phyloP scores from a whole-genome alignment of 441 rosid genomes.

The Biscutella laevigata region DNA sequence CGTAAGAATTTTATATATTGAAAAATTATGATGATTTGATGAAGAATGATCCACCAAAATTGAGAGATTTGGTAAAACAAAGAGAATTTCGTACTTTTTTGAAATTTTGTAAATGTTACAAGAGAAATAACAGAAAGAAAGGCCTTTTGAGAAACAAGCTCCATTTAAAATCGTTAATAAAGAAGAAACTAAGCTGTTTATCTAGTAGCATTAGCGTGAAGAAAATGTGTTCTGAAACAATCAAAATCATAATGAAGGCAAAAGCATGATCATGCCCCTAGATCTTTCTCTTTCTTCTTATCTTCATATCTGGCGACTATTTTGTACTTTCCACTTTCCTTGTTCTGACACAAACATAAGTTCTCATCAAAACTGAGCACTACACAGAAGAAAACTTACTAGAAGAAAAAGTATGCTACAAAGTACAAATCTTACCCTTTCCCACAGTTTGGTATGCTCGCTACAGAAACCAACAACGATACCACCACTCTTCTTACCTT shows the following conservation, averaged over 20 bases:
- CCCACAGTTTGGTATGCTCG: slow-evolving; percentile 65
- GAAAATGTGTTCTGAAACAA: neutral
- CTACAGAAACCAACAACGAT: slow-evolving; percentile 81
- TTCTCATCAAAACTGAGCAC: neutral
- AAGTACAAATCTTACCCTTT: slow-evolving; percentile 43
- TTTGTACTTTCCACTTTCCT: slow-evolving; percentile 80
- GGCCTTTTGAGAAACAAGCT: no score
- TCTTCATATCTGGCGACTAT: slow-evolving; percentile 61
- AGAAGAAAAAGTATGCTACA: neutral
- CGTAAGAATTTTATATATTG: no score
- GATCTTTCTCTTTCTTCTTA: slow-evolving; percentile 16
- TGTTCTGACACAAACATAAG: slow-evolving; percentile 47
- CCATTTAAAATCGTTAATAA: no score
- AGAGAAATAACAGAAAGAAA: no score
- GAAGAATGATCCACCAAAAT: no score
- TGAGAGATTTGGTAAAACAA: no score
- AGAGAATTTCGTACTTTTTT: no score
- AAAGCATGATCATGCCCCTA: neutral
- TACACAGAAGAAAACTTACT: neutral
- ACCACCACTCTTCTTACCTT: slow-evolving; percentile 45
- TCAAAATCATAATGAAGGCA: neutral
- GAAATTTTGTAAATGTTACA: no score
- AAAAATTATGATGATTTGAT: no score
- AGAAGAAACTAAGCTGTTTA: no score
- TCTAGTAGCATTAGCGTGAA: no score